Evolutionary conservation across 805 yeast genomes (phyloP), one percentile per base, ranked within the genome.

Genomic region (Metschnikowia similis): DNA sequence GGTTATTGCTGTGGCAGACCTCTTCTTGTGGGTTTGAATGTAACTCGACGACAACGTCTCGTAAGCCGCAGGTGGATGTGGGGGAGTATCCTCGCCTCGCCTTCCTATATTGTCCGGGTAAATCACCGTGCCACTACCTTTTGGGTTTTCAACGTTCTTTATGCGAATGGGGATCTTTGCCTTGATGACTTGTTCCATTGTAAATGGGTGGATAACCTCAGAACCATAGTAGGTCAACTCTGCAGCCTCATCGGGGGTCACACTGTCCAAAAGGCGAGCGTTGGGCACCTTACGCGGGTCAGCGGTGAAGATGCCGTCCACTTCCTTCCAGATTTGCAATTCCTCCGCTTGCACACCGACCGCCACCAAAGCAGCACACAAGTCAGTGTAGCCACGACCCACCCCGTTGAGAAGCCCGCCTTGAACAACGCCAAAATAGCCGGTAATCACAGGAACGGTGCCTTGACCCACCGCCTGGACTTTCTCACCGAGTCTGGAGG

Each of bases 171-270:
- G 99, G 64, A 94, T 94, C 65, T 85, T 88, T 26, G 97, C 97
- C 59, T 84, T 83, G 60, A 94, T 94, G 50, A 92, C 99, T 73
- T 94, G 99, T 72, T 92, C 98, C 99, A 94, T 94, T 21, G 99
- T 94, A 75, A 94, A 91, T 3, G 99, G 99, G 65, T 94, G 99
- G 60, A 94, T 94, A 57, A 94, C 99, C 71, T 94, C 99, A 2
- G 95, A 85, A 41, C 99, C 99, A 65, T 94, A 94, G 70, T 94
- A 94, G 1, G 99, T 94, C 67, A 94, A 80, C 72, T 94, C 99
- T 0, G 98, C 94, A 4, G 99, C 99, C 72, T 94, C 99, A 65
- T 94, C 98, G 4, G 99, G 99, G 0, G 98, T 94, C 55, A 94
- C 97, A 47, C 89, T 82, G 50, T 83, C 81, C 56, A 94, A 75